A percentile compares a stretch with the other conserved stretches of the same genome.
Evolutionary conservation across 495 filamentous ascomycete species (phyloP).

Genomic region (Staphylotrichum longicolle): DNA sequence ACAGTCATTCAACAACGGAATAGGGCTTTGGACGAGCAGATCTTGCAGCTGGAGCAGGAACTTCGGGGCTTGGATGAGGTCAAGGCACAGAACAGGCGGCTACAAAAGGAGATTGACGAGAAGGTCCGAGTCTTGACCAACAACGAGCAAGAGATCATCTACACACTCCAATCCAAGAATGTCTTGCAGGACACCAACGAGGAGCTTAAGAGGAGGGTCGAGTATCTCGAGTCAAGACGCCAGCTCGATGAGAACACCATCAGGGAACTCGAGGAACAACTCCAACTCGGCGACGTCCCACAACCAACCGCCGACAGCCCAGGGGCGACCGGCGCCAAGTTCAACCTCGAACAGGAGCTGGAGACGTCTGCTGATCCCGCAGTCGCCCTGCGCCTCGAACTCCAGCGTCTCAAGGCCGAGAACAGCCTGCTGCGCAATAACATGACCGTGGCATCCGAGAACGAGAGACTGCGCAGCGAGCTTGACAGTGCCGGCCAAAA

Average conservation of each 20-base stretch:
- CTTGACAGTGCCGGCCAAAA: constrained; percentile 44
- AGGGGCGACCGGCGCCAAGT: constrained; percentile 23
- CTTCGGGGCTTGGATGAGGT: constrained; percentile 62
- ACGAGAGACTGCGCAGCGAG: constrained; percentile 48
- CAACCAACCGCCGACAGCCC: constrained; percentile 26
- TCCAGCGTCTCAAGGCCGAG: constrained; percentile 54
- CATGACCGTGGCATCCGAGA: constrained; percentile 48
- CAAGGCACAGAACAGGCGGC: constrained; percentile 55
- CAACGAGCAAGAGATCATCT: constrained; percentile 45
- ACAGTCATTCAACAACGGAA: constrained; percentile 39
- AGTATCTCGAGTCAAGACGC: constrained; percentile 37
- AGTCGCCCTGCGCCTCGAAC: constrained; percentile 39
- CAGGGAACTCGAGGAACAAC: constrained; percentile 46
- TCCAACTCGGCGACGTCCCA: constrained; percentile 36
- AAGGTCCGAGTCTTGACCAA: constrained; percentile 37
- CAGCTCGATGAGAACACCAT: constrained; percentile 43
- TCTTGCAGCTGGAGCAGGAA: constrained; percentile 61
- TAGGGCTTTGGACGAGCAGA: constrained; percentile 48
- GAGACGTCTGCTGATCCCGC: constrained; percentile 34
- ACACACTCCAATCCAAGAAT: constrained; percentile 38
- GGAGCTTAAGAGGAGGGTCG: constrained; percentile 34
- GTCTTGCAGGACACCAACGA: constrained; percentile 36
- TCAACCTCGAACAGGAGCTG: constrained; percentile 47
- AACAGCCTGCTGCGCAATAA: constrained; percentile 51
- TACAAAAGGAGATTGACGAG: constrained; percentile 45